A percentile compares a stretch with the other conserved stretches of the same genome.
These are phyloP conservation scores for Pluteus cervinus DNA, from an alignment of 768 basidiomycete species.

Conservation along the genomic window DNA sequence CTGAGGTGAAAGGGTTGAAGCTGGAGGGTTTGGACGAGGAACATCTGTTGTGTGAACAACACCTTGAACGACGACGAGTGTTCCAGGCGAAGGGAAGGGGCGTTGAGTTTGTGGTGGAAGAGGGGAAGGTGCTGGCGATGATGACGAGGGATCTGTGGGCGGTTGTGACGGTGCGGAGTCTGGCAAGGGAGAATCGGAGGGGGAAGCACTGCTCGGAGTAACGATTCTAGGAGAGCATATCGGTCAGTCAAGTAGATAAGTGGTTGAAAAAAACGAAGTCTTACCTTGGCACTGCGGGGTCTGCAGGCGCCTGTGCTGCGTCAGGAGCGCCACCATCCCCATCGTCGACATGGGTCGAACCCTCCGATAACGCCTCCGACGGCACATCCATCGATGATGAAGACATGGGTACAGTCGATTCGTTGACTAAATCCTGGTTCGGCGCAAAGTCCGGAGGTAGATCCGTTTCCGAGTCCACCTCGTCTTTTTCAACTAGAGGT, in stretches of 20 bases:
- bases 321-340: too few relatives aligned
- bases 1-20: conserved; percentile 9
- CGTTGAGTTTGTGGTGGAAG: conserved; percentile 23
- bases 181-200: conserved; percentile 7
- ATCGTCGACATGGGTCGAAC: too few relatives aligned
- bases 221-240: too few relatives aligned
- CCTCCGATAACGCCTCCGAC: too few relatives aligned
- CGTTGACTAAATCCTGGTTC: too few relatives aligned
- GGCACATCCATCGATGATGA: too few relatives aligned
- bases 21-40: conserved; percentile 27
- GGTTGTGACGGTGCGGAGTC: conserved; percentile 11
- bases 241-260: too few relatives aligned
- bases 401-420: too few relatives aligned
- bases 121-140: conserved; percentile 7
- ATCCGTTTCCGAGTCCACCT: too few relatives aligned
- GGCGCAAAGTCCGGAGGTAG: too few relatives aligned
- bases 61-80: conserved; percentile 78
- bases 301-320: conserved; percentile 5
- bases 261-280: too few relatives aligned
- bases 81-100: conserved; percentile 68
- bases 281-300: not conserved
- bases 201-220: too few relatives aligned
- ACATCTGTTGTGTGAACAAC: conserved; percentile 76
- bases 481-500: conserved; percentile 11
- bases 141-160: conserved; percentile 5